These are phyloP conservation scores for Collybia sp. DNA, from an alignment of 768 basidiomycete genomes.

Conservation along the genomic window DNA sequence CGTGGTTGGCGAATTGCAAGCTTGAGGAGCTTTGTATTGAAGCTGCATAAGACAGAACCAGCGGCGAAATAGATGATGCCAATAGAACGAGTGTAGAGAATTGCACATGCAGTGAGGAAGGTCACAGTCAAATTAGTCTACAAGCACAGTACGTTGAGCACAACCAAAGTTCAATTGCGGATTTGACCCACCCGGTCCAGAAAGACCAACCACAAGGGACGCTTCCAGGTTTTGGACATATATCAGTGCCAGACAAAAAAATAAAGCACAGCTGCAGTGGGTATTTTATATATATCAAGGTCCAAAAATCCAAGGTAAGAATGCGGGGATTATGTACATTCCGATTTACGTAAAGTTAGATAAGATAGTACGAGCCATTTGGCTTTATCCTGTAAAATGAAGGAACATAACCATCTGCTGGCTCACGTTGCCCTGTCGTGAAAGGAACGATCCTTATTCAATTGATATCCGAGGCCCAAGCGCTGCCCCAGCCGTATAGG, in stretches of 20 bases:
- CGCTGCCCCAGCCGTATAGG: conserved; percentile 49
- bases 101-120: conserved; percentile 37
- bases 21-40: conserved; percentile 62
- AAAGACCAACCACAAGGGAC: conserved; percentile 26
- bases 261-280: too few relatives aligned
- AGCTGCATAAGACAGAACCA: conserved; percentile 51
- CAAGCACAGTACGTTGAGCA: not conserved
- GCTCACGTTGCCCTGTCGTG: not conserved
- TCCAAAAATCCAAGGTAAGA: too few relatives aligned
- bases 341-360: too few relatives aligned
- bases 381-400: too few relatives aligned
- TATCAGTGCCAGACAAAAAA: too few relatives aligned
- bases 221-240: conserved; percentile 9
- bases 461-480: conserved; percentile 71
- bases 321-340: too few relatives aligned
- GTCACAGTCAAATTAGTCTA: conserved; percentile 63
- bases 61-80: conserved; percentile 55
- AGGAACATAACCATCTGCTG: too few relatives aligned
- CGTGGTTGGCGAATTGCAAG: conserved; percentile 58
- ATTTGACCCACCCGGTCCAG: conserved; percentile 31
- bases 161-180: not conserved
- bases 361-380: too few relatives aligned
- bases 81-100: conserved; percentile 60
- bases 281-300: too few relatives aligned
- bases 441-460: conserved; percentile 38